Conservation (phyloP, 306 rosid genomes). For the Mimosa bimucronata region DNA sequence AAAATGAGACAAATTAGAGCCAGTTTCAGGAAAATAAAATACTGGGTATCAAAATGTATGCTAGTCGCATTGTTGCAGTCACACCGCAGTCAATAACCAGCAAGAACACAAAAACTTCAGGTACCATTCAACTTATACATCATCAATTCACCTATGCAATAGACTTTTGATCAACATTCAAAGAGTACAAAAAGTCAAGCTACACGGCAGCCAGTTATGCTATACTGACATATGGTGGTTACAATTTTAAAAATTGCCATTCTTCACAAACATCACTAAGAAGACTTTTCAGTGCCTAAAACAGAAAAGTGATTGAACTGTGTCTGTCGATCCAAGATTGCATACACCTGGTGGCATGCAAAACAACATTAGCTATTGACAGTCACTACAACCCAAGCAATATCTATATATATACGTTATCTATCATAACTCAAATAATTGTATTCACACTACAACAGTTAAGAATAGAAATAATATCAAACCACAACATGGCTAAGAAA, state of each 20-base stretch:
- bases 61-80: not conserved
- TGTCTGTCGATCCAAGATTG: not conserved
- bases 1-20: not conserved
- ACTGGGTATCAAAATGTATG: not conserved
- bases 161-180: conserved; percentile 1
- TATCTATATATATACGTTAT: too few species aligned
- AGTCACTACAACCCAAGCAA: not conserved
- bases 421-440: not conserved
- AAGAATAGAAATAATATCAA: not conserved
- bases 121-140: not conserved
- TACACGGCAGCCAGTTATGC: conserved; percentile 1
- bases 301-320: conserved; percentile 2
- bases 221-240: conserved; percentile 9
- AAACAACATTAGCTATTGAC: conserved; percentile 1
- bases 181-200: conserved; percentile 1
- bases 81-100: not conserved
- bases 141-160: not conserved
- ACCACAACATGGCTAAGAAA: not conserved
- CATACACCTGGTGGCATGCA: conserved; percentile 21
- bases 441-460: not conserved
- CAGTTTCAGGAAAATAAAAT: not conserved
- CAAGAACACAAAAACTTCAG: not conserved
- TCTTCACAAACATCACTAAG: not conserved
- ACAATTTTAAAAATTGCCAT: not conserved
- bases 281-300: not conserved